These are phyloP conservation scores for Stevia rebaudiana DNA, from an alignment of 140 eudicot genomes.

Conservation along the genomic window DNA sequence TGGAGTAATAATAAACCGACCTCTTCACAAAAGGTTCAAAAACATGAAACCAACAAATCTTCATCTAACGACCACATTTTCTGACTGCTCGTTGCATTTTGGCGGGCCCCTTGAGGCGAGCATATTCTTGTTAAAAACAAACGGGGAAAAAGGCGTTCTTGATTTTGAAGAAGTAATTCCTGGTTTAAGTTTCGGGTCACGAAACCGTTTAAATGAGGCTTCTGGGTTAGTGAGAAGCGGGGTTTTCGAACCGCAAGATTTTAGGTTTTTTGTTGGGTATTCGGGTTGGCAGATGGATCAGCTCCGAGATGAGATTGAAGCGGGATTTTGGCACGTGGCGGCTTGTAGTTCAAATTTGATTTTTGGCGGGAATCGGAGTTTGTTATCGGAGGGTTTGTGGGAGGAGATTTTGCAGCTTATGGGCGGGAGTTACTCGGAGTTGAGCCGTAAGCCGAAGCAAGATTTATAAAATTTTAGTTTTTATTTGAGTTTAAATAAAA, in stretches of 20 bases:
- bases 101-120: conserved; percentile 96
- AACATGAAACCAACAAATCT: conserved; percentile 73
- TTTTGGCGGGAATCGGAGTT: conserved; percentile 32
- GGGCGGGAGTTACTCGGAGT: conserved; percentile 93
- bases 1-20: conserved; percentile 78
- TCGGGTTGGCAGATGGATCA: conserved; percentile 96
- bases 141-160: conserved; percentile 29
- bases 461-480: conserved; percentile 40
- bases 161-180: conserved; percentile 81
- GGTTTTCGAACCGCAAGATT: conserved; percentile 57
- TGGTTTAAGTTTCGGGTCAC: conserved; percentile 58
- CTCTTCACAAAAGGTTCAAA: conserved; percentile 68
- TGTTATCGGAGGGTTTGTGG: conserved; percentile 57
- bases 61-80: conserved; percentile 68
- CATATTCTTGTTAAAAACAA: conserved; percentile 55
- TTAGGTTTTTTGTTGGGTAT: conserved; percentile 81
- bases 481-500: conserved; percentile 23
- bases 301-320: conserved; percentile 65
- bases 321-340: conserved; percentile 76
- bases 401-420: conserved; percentile 88
- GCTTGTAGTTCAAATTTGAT: conserved; percentile 78
- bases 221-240: conserved; percentile 64
- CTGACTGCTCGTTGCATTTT: conserved; percentile 74
- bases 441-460: conserved; percentile 94
- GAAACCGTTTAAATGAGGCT: conserved; percentile 76